Evolutionary conservation across 1,139 yeast genomes (phyloP), one percentile per base, ranked within the genome.

Genomic region (Debaryomyces singareniensis): DNA sequence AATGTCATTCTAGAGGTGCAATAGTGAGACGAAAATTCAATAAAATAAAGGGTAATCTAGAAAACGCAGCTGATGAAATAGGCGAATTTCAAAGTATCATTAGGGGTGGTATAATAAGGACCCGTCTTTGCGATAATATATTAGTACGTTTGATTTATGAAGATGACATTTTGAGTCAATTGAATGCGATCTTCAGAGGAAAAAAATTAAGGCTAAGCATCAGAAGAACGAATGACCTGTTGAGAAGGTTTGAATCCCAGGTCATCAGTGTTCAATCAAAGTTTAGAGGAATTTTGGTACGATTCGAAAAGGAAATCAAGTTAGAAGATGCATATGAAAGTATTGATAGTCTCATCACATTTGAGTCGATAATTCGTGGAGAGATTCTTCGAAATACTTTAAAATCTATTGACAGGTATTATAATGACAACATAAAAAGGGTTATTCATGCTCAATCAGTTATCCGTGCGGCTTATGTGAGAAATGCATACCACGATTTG

Each of bases 371-470:
- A 2, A 45, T 64, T 3, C 59, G 86, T 30, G 84, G 81, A 1
- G 61, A 84, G 29, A 7, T 7, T 7, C 7, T 10, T 7, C 7
- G 7, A 23, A 47, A 47, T 4, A 45, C 48, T 10, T 45, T 66
- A 28, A 41, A 44, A 3, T 61, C 61, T 2, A 64, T 77, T 42
- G 59, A 65, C 40, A 53, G 53, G 2, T 69, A 78, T 53, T 91
- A 85, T 54, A 51, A 49, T 14, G 49, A 54, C 4, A 78, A 85
- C 43, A 50, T 73, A 30, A 68, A 66, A 11, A 66, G 71, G 27
- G 75, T 91, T 10, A 65, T 86, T 36, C 72, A 66, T 44, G 75
- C 87, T 11, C 98, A 91, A 55, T 79, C 89, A 28, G 65, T 67
- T 28, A 71, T 89, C 29, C 71, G 87, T 34, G 79, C 87, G 22